phyloP scores from a whole-genome alignment of 2,329 filamentous ascomycete species.

The Pseudocercospora fuligena region DNA sequence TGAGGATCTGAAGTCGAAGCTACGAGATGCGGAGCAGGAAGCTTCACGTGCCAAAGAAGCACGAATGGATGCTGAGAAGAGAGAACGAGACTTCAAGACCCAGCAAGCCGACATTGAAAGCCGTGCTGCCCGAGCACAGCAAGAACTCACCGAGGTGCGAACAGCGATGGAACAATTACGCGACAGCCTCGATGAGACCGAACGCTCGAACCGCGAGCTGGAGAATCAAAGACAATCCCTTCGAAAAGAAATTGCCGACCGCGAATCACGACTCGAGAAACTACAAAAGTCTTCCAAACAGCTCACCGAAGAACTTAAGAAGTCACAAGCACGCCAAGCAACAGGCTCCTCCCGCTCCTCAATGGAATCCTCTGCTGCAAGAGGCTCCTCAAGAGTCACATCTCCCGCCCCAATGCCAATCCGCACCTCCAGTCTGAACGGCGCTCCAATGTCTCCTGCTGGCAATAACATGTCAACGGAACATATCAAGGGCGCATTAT shows the following conservation, averaged over 20 bases:
- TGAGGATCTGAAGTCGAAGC: conserved; percentile 79
- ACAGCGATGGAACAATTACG: conserved; percentile 77
- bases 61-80: conserved; percentile 75
- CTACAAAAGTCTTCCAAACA: conserved; percentile 67
- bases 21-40: conserved; percentile 81
- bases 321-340: conserved; percentile 47
- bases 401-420: conserved; percentile 48
- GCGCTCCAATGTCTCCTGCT: conserved; percentile 1
- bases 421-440: conserved; percentile 23
- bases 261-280: conserved; percentile 32
- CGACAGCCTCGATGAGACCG: conserved; percentile 82
- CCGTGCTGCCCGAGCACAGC: conserved; percentile 67
- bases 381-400: conserved; percentile 40
- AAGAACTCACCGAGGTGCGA: conserved; percentile 77
- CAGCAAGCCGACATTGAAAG: conserved; percentile 77
- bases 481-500: conserved; percentile 79
- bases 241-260: conserved; percentile 24
- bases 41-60: conserved; percentile 73
- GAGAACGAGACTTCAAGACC: conserved; percentile 74
- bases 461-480: conserved; percentile 54
- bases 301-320: conserved; percentile 63
- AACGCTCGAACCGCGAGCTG: conserved; percentile 79
- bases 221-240: conserved; percentile 74
- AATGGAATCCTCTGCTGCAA: conserved; percentile 55
- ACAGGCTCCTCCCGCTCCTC: conserved; percentile 60